These are phyloP conservation scores for Persicaria tinctoria DNA, from an alignment of 148 eudicot genomes.

Conservation along the genomic window DNA sequence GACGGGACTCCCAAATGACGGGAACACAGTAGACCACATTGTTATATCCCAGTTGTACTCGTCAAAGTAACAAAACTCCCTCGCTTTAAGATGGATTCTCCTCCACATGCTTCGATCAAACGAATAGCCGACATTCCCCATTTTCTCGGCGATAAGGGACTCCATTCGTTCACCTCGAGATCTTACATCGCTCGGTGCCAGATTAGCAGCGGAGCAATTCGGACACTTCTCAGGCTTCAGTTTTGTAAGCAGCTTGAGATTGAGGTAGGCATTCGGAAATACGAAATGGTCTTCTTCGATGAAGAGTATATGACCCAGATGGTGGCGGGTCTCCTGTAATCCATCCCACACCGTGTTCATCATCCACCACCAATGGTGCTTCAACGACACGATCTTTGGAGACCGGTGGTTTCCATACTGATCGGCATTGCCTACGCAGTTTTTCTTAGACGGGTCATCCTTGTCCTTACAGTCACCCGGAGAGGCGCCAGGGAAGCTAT, in stretches of 20 bases:
- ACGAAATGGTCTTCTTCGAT: constrained; percentile 94
- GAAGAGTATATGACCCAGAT: constrained; percentile 69
- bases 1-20: constrained; percentile 81
- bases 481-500: constrained; percentile 77
- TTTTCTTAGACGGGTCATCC: constrained; percentile 38
- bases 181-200: constrained; percentile 78
- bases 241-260: constrained; percentile 46
- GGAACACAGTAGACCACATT: constrained; percentile 93
- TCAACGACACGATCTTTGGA: constrained; percentile 82
- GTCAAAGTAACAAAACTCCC: constrained; percentile 70
- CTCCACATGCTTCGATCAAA: constrained; percentile 81
- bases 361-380: constrained; percentile 99
- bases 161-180: constrained; percentile 65
- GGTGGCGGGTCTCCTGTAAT: constrained; percentile 53
- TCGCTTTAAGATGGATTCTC: constrained; percentile 65
- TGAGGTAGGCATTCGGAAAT: constrained; percentile 80
- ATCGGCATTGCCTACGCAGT: constrained; percentile 68
- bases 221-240: constrained; percentile 72
- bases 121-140: constrained; percentile 90
- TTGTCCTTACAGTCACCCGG: constrained; percentile 59
- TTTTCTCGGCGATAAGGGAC: constrained; percentile 64
- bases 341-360: constrained; percentile 97
- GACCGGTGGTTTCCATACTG: constrained; percentile 89
- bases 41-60: constrained; percentile 99
- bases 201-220: constrained; percentile 69